phyloP scores from a whole-genome alignment of 139 green algal genomes.

The Astrephomene gubernaculifera region DNA sequence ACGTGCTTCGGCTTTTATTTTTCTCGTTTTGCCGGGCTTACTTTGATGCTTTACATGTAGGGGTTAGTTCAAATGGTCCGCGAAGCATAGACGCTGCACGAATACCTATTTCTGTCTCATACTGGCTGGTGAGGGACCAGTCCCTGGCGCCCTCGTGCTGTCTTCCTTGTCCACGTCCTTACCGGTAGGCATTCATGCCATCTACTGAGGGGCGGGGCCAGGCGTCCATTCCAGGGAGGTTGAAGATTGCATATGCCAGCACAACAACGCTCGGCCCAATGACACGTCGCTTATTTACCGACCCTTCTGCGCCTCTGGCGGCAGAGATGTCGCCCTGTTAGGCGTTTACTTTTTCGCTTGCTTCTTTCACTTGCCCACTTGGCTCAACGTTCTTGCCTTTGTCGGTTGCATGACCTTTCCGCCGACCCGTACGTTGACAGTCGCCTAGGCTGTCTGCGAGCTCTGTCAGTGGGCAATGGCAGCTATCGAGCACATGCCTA shows the following conservation, averaged over 20 bases:
- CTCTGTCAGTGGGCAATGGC: background rate
- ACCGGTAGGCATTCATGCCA: too few relatives aligned
- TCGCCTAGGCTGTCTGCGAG: background rate
- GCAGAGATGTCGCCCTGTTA: background rate
- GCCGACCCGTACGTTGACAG: constrained; percentile 13
- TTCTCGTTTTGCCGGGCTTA: too few relatives aligned
- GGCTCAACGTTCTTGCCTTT: background rate
- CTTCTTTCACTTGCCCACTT: background rate
- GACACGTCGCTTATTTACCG: too few relatives aligned
- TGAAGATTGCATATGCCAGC: too few relatives aligned
- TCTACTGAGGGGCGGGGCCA: too few relatives aligned
- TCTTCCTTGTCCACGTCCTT: background rate
- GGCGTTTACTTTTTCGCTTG: too few relatives aligned
- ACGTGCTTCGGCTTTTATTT: too few relatives aligned
- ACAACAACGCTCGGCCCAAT: constrained; percentile 20
- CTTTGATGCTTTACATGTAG: too few relatives aligned
- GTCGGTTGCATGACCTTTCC: background rate
- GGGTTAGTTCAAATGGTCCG: background rate
- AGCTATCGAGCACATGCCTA: background rate
- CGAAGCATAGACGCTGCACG: background rate
- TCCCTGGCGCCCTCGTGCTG: background rate
- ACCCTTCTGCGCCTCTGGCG: background rate
- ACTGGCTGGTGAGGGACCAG: background rate
- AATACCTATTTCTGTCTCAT: too few relatives aligned
- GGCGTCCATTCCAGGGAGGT: too few relatives aligned